Conservation (phyloP, 2,329 filamentous ascomycete genomes). For the Aspergillus sp. region DNA sequence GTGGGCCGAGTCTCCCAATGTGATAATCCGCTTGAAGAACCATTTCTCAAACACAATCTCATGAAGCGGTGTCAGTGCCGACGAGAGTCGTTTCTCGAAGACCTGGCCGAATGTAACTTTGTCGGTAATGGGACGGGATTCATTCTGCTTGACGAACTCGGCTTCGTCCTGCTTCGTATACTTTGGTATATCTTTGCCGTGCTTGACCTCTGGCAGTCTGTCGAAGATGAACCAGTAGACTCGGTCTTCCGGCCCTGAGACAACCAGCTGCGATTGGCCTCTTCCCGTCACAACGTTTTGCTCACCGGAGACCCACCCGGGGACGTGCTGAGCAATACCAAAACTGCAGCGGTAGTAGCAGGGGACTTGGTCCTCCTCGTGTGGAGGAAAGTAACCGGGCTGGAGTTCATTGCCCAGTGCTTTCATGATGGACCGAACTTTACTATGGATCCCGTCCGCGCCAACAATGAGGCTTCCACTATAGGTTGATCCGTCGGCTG, state of each 20-base stretch:
- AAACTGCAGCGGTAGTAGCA: constrained; percentile 4
- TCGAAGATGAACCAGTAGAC: constrained; percentile 1
- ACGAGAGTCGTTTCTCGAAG: not conserved
- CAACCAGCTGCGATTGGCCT: not conserved
- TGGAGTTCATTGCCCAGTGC: not conserved
- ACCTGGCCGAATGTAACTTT: not conserved
- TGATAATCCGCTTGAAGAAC: not conserved
- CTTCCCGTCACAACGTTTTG: not conserved
- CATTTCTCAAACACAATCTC: constrained; percentile 1
- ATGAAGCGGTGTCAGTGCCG: not conserved
- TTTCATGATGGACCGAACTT: not conserved
- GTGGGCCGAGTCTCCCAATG: constrained; percentile 2
- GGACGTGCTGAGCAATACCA: not conserved
- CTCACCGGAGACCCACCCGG: not conserved
- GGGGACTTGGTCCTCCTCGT: not conserved
- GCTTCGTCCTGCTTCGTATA: not conserved
- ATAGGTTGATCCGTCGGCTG: not conserved
- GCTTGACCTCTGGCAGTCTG: not conserved
- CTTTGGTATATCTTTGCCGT: not conserved
- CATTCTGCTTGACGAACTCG: not conserved
- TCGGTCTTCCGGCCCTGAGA: not conserved
- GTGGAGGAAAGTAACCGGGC: not conserved
- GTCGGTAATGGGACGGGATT: not conserved
- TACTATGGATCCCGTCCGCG: constrained; percentile 3
- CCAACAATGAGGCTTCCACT: constrained; percentile 1